Evolutionary conservation across 805 yeast genomes (phyloP), one percentile per base, ranked within the genome.

Genomic region (Alloascoidea africana): DNA sequence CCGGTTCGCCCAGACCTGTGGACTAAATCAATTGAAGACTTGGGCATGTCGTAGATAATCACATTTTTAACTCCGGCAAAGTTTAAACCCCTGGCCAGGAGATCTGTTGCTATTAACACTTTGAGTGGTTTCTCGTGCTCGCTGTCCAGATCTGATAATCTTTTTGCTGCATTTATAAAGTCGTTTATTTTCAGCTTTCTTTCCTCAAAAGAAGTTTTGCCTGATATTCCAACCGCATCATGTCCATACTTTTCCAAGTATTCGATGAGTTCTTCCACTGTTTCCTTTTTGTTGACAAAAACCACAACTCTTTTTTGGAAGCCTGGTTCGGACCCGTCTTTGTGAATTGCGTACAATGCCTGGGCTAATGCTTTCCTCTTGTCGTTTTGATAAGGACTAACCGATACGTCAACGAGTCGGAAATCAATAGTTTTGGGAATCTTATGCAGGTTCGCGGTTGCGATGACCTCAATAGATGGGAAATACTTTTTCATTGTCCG

Each of bases 1-100:
- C 96, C 96, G 0, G 96, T 89, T 58, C 98, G 71, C 1, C 98
- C 98, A 1, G 84, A 79, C 43, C 98, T 65, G 54, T 89, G 97
- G 15, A 89, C 74, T 42, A 89, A 62, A 56, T 89, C 97, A 14
- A 84, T 76, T 0, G 96, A 72, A 13, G 80, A 76, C 38, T 70
- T 68, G 4, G 98, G 98, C 34, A 86, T 72, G 51, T 89, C 96
- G 60, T 77, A 79, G 37, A 91, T 59, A 17, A 89, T 65, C 8
- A 89, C 83, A 47, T 86, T 86, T 46, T 86, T 68, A 18, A 91
- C 73, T 14, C 81, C 81, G 39, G 70, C 68, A 58, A 91, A 86
- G 50, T 89, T 89, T 39, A 91, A 59, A 2, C 98, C 98, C 50
- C 98, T 66, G 1, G 96, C 87, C 41, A 84, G 64, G 34, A 91